phyloP scores from a whole-genome alignment of 768 basidiomycete genomes.

The Neoboletus brunneissimus region DNA sequence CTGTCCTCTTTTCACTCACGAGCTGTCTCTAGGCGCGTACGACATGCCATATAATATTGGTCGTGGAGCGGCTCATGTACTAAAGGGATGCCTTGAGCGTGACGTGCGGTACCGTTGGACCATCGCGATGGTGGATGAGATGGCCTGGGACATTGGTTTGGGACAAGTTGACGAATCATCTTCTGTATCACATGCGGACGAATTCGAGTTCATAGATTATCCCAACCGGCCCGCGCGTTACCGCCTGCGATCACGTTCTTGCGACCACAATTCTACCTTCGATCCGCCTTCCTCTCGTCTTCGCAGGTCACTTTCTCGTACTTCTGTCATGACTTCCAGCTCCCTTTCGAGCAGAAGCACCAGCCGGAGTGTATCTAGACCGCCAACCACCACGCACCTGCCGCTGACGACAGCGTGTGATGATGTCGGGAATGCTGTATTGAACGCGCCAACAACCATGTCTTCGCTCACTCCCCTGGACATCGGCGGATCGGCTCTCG shows the following conservation, averaged over 20 bases:
- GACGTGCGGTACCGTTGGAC: conserved; percentile 67
- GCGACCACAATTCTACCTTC: conserved; percentile 10
- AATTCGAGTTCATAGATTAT: conserved; percentile 28
- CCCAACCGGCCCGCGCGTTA: conserved; percentile 17
- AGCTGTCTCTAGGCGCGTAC: conserved; percentile 51
- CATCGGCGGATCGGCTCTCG: conserved; percentile 22
- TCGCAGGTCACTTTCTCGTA: conserved; percentile 50
- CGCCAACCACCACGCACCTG: conserved; percentile 25
- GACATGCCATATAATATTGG: conserved; percentile 55
- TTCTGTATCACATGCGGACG: conserved; percentile 27
- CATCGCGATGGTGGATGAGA: conserved; percentile 75
- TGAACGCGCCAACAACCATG: conserved; percentile 14
- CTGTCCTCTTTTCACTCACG: conserved; percentile 6
- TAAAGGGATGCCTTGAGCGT: conserved; percentile 77
- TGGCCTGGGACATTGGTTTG: conserved; percentile 80
- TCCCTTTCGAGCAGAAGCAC: conserved; percentile 38
- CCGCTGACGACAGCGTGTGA: conserved; percentile 27
- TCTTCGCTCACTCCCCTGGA: conserved; percentile 27
- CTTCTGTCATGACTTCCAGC: conserved; percentile 40
- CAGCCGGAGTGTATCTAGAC: conserved; percentile 43
- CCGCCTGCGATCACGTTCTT: conserved; percentile 31
- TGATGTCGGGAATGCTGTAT: conserved; percentile 21
- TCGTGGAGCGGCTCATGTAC: conserved; percentile 61
- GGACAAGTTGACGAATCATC: conserved; percentile 43
- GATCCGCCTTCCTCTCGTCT: conserved; percentile 28